Evolutionary conservation across 306 rosid genomes (phyloP).

Genomic region (Fragaria ananassa): DNA sequence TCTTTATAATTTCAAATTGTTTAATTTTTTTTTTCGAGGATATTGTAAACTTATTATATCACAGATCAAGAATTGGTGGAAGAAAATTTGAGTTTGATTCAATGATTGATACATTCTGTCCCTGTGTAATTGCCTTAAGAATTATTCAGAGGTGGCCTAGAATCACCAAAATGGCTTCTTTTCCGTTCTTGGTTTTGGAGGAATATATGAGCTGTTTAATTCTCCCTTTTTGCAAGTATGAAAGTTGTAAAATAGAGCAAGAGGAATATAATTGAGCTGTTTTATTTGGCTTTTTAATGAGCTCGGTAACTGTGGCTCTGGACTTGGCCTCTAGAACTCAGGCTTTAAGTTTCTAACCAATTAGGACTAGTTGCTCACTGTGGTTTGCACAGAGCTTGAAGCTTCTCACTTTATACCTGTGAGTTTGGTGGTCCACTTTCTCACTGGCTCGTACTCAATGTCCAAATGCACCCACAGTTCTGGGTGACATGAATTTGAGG

Average conservation of each 20-base stretch:
- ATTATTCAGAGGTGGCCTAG: not conserved
- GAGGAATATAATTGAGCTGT: not conserved
- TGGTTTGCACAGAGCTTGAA: not conserved
- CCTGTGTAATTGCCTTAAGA: not conserved
- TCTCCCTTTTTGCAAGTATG: not conserved
- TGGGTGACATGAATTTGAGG: not conserved
- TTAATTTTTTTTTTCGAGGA: not conserved
- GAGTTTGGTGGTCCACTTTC: constrained; percentile 13
- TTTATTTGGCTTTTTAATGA: not conserved
- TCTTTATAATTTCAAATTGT: not conserved
- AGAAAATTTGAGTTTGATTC: constrained; percentile 31
- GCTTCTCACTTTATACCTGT: constrained; percentile 10
- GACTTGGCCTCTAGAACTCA: not conserved
- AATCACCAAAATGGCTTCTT: too few relatives aligned
- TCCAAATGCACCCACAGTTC: not conserved
- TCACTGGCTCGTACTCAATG: not conserved
- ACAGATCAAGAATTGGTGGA: constrained; percentile 1
- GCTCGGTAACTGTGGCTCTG: not conserved
- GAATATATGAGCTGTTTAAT: not conserved
- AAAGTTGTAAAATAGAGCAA: not conserved
- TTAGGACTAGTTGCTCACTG: not conserved
- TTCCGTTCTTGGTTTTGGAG: not conserved
- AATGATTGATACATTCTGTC: not conserved
- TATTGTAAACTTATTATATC: constrained; percentile 15
- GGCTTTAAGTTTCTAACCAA: not conserved